These are phyloP conservation scores for Penicillium hesseltinei DNA, from an alignment of 2,329 filamentous ascomycete species.

Conservation along the genomic window DNA sequence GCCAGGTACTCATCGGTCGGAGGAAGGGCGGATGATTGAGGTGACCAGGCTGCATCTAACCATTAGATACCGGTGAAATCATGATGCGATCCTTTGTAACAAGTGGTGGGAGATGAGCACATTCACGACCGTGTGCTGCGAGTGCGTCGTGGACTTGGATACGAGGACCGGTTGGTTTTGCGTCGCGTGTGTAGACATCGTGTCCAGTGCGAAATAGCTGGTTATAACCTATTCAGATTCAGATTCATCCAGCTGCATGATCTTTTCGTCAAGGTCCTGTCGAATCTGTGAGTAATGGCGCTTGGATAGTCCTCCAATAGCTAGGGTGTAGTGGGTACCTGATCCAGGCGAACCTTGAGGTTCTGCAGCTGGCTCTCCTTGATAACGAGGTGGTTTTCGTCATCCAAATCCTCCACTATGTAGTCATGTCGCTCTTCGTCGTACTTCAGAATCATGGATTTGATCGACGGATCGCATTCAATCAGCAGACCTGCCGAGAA, in stretches of 20 bases:
- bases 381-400: constrained; percentile 46
- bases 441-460: constrained; percentile 50
- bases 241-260: constrained; percentile 48
- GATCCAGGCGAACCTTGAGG: constrained; percentile 43
- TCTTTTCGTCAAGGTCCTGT: constrained; percentile 49
- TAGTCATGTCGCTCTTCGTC: constrained; percentile 49
- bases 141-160: neutral
- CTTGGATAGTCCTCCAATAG: neutral
- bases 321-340: constrained; percentile 26
- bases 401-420: constrained; percentile 49
- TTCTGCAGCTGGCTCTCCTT: constrained; percentile 47
- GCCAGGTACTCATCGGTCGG: neutral
- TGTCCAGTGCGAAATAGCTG: neutral
- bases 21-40: neutral
- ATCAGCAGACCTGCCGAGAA: constrained; percentile 42
- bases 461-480: constrained; percentile 50
- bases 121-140: neutral
- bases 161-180: neutral
- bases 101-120: neutral
- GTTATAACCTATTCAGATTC: constrained; percentile 38
- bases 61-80: neutral
- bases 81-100: neutral
- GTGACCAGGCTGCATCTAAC: neutral
- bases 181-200: neutral
- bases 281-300: neutral